phyloP scores from a whole-genome alignment of 257 asterid species.

The Fraxinus quadrangulata region DNA sequence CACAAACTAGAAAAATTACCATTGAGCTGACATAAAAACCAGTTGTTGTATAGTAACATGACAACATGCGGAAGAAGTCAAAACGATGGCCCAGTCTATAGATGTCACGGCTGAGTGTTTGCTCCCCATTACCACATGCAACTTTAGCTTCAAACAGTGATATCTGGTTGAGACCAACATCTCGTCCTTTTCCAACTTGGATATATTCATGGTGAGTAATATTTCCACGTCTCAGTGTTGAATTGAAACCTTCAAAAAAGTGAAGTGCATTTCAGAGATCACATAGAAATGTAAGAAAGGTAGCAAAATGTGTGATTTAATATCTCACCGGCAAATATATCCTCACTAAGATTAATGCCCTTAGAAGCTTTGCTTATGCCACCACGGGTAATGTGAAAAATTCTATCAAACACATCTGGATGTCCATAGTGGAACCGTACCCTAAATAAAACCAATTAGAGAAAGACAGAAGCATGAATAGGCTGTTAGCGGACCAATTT shows the following conservation, averaged over 20 bases:
- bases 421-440: constrained; percentile 98
- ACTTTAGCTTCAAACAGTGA: constrained; percentile 97
- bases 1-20: constrained; percentile 46
- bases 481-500: neutral
- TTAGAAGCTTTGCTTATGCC: constrained; percentile 95
- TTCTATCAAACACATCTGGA: constrained; percentile 94
- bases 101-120: constrained; percentile 88
- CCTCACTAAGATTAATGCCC: constrained; percentile 97
- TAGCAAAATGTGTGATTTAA: constrained; percentile 18
- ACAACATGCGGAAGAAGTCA: constrained; percentile 96
- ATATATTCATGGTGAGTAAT: constrained; percentile 91
- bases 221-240: constrained; percentile 88
- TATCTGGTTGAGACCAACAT: constrained; percentile 95
- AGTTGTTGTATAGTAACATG: constrained; percentile 75
- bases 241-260: constrained; percentile 70
- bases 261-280: constrained; percentile 22
- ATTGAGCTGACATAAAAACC: constrained; percentile 92
- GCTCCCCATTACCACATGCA: constrained; percentile 97
- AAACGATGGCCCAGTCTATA: constrained; percentile 96
- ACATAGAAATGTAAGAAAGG: neutral
- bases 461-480: constrained; percentile 1
- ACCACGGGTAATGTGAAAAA: constrained; percentile 95
- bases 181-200: constrained; percentile 96
- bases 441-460: constrained; percentile 45
- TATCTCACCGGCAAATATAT: constrained; percentile 92